Percentiles rank a stretch among this genome's conserved stretches.
These are phyloP conservation scores for Cryomyces antarcticus DNA, from an alignment of 495 filamentous ascomycete genomes.

Conservation along the genomic window DNA sequence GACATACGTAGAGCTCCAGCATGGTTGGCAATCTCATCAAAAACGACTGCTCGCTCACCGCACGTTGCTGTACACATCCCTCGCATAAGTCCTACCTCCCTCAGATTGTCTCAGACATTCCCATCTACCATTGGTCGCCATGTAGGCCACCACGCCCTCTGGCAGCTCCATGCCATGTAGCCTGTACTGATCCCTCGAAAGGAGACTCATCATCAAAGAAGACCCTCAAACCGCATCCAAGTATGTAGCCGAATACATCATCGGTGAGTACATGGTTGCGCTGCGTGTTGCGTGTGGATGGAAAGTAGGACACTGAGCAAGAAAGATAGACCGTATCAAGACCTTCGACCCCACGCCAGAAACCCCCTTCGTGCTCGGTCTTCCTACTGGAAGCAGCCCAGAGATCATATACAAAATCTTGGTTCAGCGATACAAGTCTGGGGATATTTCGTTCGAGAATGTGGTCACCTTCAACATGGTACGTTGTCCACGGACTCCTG, in stretches of 20 bases:
- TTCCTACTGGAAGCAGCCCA: constrained; percentile 67
- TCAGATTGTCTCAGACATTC: too few species aligned
- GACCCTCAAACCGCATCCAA: constrained; percentile 40
- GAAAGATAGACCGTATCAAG: constrained; percentile 41
- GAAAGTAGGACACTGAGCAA: constrained; percentile 2
- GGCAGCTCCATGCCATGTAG: constrained; percentile 3
- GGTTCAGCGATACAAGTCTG: constrained; percentile 53
- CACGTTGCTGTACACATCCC: too few species aligned
- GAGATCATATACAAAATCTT: constrained; percentile 59
- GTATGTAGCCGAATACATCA: constrained; percentile 71
- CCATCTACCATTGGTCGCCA: too few species aligned
- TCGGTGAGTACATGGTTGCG: constrained; percentile 28
- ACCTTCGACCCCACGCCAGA: constrained; percentile 45
- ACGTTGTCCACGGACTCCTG: constrained; percentile 8
- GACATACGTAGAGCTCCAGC: too few species aligned
- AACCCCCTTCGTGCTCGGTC: constrained; percentile 62
- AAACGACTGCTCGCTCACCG: too few species aligned
- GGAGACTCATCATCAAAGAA: constrained; percentile 73
- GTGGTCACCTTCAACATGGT: constrained; percentile 89
- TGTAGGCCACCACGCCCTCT: not conserved
- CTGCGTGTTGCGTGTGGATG: not conserved
- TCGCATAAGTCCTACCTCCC: too few species aligned
- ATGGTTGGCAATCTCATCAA: too few species aligned
- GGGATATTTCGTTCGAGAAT: constrained; percentile 68
- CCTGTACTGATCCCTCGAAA: constrained; percentile 11